These are phyloP conservation scores for Didymella segeticola DNA, from an alignment of 2,329 filamentous ascomycete species.

Conservation along the genomic window DNA sequence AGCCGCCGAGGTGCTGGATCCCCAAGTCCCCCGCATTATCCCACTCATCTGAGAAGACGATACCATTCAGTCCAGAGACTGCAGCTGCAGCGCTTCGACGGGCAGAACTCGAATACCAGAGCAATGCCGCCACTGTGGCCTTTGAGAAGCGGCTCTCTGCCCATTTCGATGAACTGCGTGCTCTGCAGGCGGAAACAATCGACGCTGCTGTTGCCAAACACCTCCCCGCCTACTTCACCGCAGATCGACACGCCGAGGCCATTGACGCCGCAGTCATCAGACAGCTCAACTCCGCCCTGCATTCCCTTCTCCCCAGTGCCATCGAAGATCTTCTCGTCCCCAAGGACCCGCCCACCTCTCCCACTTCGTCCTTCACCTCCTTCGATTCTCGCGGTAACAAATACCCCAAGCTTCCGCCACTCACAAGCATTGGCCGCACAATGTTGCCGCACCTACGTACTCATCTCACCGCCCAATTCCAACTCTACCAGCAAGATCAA, in stretches of 20 bases:
- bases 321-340: not conserved
- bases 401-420: not conserved
- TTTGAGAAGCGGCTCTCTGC: not conserved
- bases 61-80: constrained; percentile 11
- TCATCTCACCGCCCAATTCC: not conserved
- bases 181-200: not conserved
- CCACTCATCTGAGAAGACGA: constrained; percentile 15
- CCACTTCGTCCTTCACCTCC: not conserved
- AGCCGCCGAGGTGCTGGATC: not conserved
- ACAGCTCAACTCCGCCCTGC: not conserved
- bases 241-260: not conserved
- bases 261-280: not conserved
- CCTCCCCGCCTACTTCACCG: not conserved
- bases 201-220: not conserved
- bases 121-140: not conserved
- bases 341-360: not conserved
- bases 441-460: not conserved
- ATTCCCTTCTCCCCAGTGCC: not conserved
- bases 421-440: not conserved
- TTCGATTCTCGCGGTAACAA: not conserved
- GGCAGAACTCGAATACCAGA: not conserved
- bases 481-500: not conserved
- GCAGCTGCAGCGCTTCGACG: constrained; percentile 5
- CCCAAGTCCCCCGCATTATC: constrained; percentile 8
- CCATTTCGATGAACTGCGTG: not conserved